A percentile compares a stretch with the other conserved stretches of the same genome.
Conservation (phyloP, 164 flowering plant species). For the Platanus orientalis region DNA sequence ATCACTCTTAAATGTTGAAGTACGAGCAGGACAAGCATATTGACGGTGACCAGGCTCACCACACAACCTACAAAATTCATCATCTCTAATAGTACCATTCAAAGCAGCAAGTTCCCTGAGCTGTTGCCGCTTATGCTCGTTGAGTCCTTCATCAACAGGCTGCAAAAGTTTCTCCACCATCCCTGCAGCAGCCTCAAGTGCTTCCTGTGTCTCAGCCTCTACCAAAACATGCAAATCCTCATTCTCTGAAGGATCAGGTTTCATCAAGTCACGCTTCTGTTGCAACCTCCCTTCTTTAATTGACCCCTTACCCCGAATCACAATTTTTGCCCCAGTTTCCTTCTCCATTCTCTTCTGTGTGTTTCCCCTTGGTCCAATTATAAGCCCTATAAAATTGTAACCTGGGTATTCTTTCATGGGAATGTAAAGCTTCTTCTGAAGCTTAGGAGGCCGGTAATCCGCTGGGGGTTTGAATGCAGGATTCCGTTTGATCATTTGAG, state of each 20-base stretch:
- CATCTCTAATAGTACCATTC: constrained; percentile 95
- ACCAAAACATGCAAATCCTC: constrained; percentile 97
- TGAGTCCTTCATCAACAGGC: constrained; percentile 90
- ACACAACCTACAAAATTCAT: constrained; percentile 87
- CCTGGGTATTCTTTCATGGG: constrained; percentile 98
- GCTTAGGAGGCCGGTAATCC: constrained; percentile 90
- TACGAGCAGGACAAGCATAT: constrained; percentile 82
- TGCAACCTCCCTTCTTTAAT: constrained; percentile 88
- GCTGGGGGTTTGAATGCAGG: constrained; percentile 94
- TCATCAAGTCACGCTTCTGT: constrained; percentile 82
- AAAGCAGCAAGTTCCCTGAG: constrained; percentile 86
- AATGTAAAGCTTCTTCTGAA: constrained; percentile 86
- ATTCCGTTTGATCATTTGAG: constrained; percentile 70
- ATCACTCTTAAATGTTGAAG: constrained; percentile 84
- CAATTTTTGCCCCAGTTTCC: constrained; percentile 94
- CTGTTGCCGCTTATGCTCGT: constrained; percentile 96
- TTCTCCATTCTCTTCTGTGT: constrained; percentile 97
- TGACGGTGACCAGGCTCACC: constrained; percentile 96
- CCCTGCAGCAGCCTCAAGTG: constrained; percentile 89
- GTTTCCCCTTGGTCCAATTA: constrained; percentile 97
- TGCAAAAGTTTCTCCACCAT: constrained; percentile 96
- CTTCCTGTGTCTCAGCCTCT: constrained; percentile 87
- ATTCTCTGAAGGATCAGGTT: constrained; percentile 76
- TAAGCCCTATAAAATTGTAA: constrained; percentile 88
- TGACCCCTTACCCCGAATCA: constrained; percentile 88